Percentiles rank a stretch among this genome's conserved stretches.
Conservation (phyloP, 352 stramenopile genomes). For the Lagenidium sp. region DNA sequence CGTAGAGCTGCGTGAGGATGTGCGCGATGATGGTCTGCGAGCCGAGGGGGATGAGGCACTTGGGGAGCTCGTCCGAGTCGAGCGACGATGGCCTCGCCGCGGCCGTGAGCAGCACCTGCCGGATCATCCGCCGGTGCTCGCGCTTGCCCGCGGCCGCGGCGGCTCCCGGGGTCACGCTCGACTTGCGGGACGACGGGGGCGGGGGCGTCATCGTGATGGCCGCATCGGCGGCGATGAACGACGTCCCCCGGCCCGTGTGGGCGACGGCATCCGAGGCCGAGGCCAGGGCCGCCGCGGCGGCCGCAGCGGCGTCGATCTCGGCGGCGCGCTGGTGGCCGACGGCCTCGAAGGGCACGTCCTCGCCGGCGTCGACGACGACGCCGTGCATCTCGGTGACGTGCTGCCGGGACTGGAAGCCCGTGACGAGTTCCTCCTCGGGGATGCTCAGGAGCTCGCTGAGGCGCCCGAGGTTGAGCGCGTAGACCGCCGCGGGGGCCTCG, state of each 20-base stretch:
- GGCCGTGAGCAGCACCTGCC: conserved; percentile 59
- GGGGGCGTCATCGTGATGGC: not conserved
- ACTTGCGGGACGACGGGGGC: conserved; percentile 11
- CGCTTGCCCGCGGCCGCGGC: conserved; percentile 1
- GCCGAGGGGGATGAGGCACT: conserved; percentile 67
- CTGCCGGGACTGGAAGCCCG: conserved; percentile 45
- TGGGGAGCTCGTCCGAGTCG: conserved; percentile 45
- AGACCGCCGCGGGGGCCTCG: conserved; percentile 18
- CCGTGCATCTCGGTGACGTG: conserved; percentile 63
- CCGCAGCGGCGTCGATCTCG: not conserved
- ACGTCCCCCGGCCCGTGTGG: conserved; percentile 10
- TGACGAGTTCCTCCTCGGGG: conserved; percentile 16
- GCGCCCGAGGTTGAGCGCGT: conserved; percentile 16
- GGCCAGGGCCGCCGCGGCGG: not conserved
- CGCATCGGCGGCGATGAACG: not conserved
- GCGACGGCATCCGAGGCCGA: not conserved
- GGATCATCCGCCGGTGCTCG: conserved; percentile 8
- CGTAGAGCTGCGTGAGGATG: conserved; percentile 70
- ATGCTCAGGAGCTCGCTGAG: conserved; percentile 19
- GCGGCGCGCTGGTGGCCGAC: conserved; percentile 28
- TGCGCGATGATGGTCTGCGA: conserved; percentile 70
- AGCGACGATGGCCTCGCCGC: conserved; percentile 40
- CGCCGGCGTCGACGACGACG: conserved; percentile 64
- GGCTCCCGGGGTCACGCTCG: conserved; percentile 2
- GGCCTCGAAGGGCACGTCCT: conserved; percentile 67